Conservation (phyloP, 2,329 filamentous ascomycete species). For the Ceratocystis cubensis region DNA sequence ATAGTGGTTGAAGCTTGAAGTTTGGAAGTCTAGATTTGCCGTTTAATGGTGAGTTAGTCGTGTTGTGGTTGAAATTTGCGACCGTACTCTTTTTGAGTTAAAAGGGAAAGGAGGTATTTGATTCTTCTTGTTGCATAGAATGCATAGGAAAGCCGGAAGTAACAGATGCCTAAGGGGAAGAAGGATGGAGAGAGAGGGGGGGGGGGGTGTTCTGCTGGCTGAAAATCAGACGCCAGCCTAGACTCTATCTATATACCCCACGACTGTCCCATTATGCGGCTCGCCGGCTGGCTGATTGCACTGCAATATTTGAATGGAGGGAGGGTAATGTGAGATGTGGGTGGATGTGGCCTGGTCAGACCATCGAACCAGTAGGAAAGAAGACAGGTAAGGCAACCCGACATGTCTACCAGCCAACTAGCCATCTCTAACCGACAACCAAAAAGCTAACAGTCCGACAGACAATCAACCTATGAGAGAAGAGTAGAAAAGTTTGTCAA, state of each 20-base stretch:
- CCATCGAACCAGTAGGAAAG: constrained; percentile 3
- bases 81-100: neutral
- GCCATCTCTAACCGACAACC: neutral
- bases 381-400: neutral
- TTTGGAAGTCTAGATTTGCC: neutral
- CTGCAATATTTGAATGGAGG: constrained; percentile 2
- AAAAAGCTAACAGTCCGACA: neutral
- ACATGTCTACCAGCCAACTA: neutral
- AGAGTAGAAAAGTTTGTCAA: neutral
- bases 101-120: neutral
- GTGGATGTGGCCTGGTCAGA: neutral
- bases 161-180: neutral
- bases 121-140: neutral
- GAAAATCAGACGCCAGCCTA: neutral
- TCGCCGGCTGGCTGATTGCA: neutral
- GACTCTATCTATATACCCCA: neutral
- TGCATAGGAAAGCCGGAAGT: neutral
- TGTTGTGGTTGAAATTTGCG: neutral
- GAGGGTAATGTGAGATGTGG: neutral
- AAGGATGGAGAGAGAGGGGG: neutral
- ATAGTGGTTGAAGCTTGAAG: neutral
- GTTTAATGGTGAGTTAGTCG: neutral
- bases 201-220: neutral
- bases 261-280: constrained; percentile 2
- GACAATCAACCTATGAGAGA: neutral